Conservation (phyloP, 805 yeast genomes). For the Wickerhamiella hasegawae region DNA sequence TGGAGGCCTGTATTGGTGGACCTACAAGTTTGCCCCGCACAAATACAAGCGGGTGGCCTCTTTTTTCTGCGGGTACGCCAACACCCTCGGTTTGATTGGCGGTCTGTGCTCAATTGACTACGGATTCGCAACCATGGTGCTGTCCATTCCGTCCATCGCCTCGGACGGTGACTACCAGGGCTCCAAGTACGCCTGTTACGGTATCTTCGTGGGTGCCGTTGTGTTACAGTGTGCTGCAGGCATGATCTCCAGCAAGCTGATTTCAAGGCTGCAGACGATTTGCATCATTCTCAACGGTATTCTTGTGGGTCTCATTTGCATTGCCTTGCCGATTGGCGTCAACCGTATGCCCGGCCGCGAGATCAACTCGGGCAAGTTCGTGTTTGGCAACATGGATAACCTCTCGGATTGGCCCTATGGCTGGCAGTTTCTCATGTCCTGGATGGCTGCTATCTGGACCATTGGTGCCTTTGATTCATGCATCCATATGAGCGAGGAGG, state of each 20-base stretch:
- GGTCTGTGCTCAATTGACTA: slow-evolving; percentile 55
- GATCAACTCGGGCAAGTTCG: slow-evolving; percentile 32
- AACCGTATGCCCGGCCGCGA: slow-evolving; percentile 15
- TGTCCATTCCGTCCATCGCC: slow-evolving; percentile 23
- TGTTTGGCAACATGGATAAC: slow-evolving; percentile 36
- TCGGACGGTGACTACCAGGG: slow-evolving; percentile 40
- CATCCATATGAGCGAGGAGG: slow-evolving; percentile 61
- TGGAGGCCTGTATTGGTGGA: slow-evolving; percentile 61
- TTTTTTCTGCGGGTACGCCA: slow-evolving; percentile 49
- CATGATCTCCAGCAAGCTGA: slow-evolving; percentile 37
- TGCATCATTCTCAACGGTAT: slow-evolving; percentile 40
- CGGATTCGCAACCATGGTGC: slow-evolving; percentile 49
- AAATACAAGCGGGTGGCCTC: slow-evolving; percentile 35
- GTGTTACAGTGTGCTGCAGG: slow-evolving; percentile 36
- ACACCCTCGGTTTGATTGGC: slow-evolving; percentile 48
- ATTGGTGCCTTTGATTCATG: slow-evolving; percentile 60
- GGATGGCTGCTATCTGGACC: slow-evolving; percentile 62
- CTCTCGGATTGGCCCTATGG: slow-evolving; percentile 37
- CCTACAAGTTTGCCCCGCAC: slow-evolving; percentile 50
- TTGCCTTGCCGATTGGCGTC: slow-evolving; percentile 48
- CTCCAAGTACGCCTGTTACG: slow-evolving; percentile 40
- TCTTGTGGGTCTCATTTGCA: slow-evolving; percentile 37
- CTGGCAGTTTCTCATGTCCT: slow-evolving; percentile 36
- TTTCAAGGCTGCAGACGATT: slow-evolving; percentile 43
- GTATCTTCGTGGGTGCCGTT: slow-evolving; percentile 48